These are phyloP conservation scores for Hanseniaspora sp. DNA, from an alignment of 1,139 yeast species.

Conservation along the genomic window DNA sequence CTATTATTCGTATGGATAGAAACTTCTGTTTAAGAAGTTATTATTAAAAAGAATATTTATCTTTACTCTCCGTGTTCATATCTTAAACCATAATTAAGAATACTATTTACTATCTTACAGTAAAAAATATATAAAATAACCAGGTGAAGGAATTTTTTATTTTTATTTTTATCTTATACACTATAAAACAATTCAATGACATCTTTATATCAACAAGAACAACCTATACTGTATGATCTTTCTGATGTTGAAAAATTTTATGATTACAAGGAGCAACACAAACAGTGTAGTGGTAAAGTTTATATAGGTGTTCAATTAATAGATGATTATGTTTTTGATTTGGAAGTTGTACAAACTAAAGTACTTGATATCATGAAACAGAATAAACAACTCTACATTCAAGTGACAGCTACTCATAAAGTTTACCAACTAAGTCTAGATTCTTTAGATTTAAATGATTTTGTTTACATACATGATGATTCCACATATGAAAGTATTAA, in stretches of 20 bases:
- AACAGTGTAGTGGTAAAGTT: slow-evolving; percentile 8
- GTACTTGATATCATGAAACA: slow-evolving; percentile 1
- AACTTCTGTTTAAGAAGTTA: no score
- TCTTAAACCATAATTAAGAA: no score
- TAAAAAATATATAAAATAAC: no score
- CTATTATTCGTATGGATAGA: no score
- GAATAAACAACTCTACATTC: slow-evolving; percentile 5
- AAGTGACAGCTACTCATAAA: not conserved
- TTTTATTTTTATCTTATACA: not conserved
- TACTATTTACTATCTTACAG: no score
- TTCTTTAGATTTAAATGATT: not conserved
- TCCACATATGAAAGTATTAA: not conserved
- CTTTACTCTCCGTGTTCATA: no score
- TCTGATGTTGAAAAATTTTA: slow-evolving; percentile 13
- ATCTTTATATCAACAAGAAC: not conserved
- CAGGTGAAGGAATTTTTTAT: no score
- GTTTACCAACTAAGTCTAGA: slow-evolving; percentile 2
- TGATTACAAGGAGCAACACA: slow-evolving; percentile 13
- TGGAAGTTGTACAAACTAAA: not conserved
- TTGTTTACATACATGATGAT: not conserved
- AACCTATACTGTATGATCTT: not conserved
- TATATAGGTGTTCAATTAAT: slow-evolving; percentile 3
- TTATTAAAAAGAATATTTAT: no score
- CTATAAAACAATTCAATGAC: not conserved
- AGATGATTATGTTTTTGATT: not conserved